Conservation (phyloP, 257 asterid genomes). For the Solanum corneliomulleri region DNA sequence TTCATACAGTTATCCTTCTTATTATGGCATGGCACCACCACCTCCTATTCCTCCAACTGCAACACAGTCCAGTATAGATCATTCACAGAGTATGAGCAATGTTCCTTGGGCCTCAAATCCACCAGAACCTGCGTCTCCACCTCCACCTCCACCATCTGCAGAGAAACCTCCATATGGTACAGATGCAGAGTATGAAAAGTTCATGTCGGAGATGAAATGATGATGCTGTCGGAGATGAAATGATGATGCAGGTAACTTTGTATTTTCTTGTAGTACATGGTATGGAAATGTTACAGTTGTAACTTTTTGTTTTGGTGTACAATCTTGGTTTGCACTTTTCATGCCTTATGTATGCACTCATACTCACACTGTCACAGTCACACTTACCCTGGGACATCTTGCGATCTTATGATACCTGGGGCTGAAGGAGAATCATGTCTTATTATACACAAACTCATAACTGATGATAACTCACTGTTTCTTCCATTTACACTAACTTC, state of each 20-base stretch:
- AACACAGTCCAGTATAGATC: conserved; percentile 40
- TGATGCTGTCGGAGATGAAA: conserved; percentile 82
- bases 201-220: conserved; percentile 95
- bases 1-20: conserved; percentile 55
- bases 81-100: conserved; percentile 48
- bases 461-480: background rate
- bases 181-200: conserved; percentile 87
- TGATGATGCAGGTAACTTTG: conserved; percentile 25
- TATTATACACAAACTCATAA: background rate
- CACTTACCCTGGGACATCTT: no score
- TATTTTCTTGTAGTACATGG: background rate
- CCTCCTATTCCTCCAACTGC: conserved; percentile 54
- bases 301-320: background rate
- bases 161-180: conserved; percentile 40
- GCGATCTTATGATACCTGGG: background rate
- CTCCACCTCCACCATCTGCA: conserved; percentile 19
- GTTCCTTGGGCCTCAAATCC: conserved; percentile 83
- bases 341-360: background rate
- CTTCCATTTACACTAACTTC: background rate
- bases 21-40: conserved; percentile 44
- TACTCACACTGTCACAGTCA: no score
- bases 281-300: background rate
- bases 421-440: background rate
- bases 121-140: conserved; percentile 36
- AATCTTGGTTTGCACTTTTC: background rate